Conservation (phyloP, 2,329 filamentous ascomycete genomes). For the Macroventuria anomochaeta region DNA sequence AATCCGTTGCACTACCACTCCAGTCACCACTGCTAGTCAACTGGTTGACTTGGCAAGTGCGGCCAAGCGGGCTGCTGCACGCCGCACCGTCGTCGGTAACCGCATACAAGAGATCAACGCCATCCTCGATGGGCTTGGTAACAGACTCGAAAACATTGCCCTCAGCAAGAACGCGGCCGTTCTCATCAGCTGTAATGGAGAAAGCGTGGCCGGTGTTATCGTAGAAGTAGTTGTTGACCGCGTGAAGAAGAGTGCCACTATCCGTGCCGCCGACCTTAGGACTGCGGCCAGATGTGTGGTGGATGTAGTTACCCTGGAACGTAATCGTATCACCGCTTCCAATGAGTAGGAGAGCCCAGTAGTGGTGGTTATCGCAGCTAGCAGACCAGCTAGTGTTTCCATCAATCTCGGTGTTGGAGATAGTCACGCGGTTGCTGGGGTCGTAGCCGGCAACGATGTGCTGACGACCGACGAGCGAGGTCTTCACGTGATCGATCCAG, state of each 20-base stretch:
- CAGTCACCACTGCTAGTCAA: conserved; percentile 11
- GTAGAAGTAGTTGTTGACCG: conserved; percentile 29
- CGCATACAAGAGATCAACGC: conserved; percentile 13
- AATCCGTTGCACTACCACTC: conserved; percentile 13
- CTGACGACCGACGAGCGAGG: conserved; percentile 27
- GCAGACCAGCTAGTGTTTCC: conserved; percentile 28
- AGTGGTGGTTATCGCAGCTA: conserved; percentile 32
- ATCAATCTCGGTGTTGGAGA: conserved; percentile 33
- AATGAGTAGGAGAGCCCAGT: conserved; percentile 29
- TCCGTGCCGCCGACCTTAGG: conserved; percentile 28
- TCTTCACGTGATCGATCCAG: conserved; percentile 46
- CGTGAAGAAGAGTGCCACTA: conserved; percentile 23
- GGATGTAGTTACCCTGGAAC: conserved; percentile 33
- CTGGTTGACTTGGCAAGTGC: conserved; percentile 18
- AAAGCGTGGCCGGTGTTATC: conserved; percentile 28
- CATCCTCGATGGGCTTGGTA: conserved; percentile 12
- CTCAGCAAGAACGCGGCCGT: conserved; percentile 22
- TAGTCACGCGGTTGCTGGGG: conserved; percentile 25
- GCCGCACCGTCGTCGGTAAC: conserved; percentile 10
- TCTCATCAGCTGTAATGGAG: conserved; percentile 10
- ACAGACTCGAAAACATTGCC: conserved; percentile 29
- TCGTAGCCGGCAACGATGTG: conserved; percentile 26
- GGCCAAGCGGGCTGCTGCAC: conserved; percentile 17
- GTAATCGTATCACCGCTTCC: conserved; percentile 30
- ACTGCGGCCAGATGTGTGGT: conserved; percentile 31